Percentiles rank a stretch among this genome's conserved stretches.
These are phyloP conservation scores for Cercospora berteroae DNA, from an alignment of 2,329 filamentous ascomycete genomes.

Conservation along the genomic window DNA sequence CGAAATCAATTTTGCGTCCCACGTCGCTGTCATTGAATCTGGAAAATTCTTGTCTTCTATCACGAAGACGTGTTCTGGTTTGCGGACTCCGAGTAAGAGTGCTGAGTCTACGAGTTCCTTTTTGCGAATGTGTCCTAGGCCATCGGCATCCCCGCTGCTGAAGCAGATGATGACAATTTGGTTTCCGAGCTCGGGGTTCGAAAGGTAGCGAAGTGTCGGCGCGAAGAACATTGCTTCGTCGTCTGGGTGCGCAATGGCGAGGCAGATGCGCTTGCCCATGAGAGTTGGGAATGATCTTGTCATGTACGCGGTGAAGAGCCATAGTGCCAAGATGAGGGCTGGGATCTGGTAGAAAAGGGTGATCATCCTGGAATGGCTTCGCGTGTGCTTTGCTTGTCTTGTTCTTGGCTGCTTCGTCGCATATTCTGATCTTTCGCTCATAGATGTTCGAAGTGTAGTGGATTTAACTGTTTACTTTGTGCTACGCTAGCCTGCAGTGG, in stretches of 20 bases:
- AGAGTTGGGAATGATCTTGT: slow-evolving; percentile 61
- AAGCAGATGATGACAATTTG: slow-evolving; percentile 93
- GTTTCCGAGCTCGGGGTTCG: slow-evolving; percentile 74
- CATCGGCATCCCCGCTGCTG: slow-evolving; percentile 86
- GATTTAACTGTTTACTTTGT: background rate
- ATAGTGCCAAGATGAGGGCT: slow-evolving; percentile 44
- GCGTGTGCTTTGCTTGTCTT: background rate
- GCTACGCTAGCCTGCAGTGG: background rate
- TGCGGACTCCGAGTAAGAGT: slow-evolving; percentile 69
- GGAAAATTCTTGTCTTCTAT: slow-evolving; percentile 77
- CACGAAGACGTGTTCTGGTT: slow-evolving; percentile 79
- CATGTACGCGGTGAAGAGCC: slow-evolving; percentile 50
- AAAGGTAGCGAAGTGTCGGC: slow-evolving; percentile 81
- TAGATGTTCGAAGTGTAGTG: background rate
- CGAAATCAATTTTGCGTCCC: slow-evolving; percentile 70
- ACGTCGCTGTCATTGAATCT: slow-evolving; percentile 80
- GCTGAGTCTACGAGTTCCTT: slow-evolving; percentile 81
- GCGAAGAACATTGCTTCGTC: slow-evolving; percentile 99
- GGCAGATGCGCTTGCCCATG: slow-evolving; percentile 78
- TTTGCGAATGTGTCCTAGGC: slow-evolving; percentile 77
- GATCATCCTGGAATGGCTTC: slow-evolving; percentile 38
- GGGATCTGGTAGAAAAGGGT: slow-evolving; percentile 41
- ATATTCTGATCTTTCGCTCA: slow-evolving; percentile 9
- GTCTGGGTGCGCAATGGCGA: slow-evolving; percentile 95
- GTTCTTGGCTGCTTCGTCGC: slow-evolving; percentile 3